Percentiles rank a stretch among this genome's conserved stretches.
Evolutionary conservation across 805 yeast species (phyloP).

Genomic region (Kluyveromyces wickerhamii): DNA sequence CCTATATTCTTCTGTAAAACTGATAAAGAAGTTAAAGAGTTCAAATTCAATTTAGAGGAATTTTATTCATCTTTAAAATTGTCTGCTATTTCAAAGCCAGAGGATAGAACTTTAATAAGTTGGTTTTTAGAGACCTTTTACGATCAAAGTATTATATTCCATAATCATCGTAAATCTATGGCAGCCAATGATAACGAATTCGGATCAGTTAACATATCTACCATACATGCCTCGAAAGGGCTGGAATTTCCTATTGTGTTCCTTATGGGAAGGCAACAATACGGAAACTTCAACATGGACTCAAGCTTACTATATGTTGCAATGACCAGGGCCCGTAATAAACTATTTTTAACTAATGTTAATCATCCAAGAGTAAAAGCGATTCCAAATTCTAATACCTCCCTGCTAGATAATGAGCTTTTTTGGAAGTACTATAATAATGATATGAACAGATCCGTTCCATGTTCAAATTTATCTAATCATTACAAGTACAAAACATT

Average conservation of each 20-base stretch:
- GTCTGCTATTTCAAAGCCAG: slow-evolving; percentile 21
- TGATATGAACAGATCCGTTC: slow-evolving; percentile 13
- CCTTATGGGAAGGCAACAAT: slow-evolving; percentile 24
- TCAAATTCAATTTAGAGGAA: slow-evolving; percentile 28
- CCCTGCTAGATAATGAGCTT: slow-evolving; percentile 8
- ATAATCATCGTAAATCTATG: slow-evolving; percentile 4
- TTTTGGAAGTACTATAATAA: slow-evolving; percentile 27
- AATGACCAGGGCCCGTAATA: slow-evolving; percentile 48
- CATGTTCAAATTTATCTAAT: background rate
- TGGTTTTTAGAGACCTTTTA: slow-evolving; percentile 30
- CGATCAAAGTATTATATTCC: slow-evolving; percentile 17
- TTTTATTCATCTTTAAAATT: slow-evolving; percentile 32
- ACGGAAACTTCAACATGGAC: slow-evolving; percentile 19
- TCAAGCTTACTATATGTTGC: slow-evolving; percentile 54
- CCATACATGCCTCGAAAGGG: slow-evolving; percentile 71
- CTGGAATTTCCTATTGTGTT: slow-evolving; percentile 66
- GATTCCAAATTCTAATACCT: background rate
- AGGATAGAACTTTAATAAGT: slow-evolving; percentile 18
- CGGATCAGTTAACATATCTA: slow-evolving; percentile 45
- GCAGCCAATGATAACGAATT: background rate
- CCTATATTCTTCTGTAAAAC: slow-evolving; percentile 8
- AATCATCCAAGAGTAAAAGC: slow-evolving; percentile 9
- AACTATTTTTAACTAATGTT: slow-evolving; percentile 27
- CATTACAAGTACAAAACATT: slow-evolving; percentile 8
- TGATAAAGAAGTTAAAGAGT: slow-evolving; percentile 19